Base-by-base conservation (phyloP, 192 early-diverging fungal genomes). In the Spinellus fusiger region DNA sequence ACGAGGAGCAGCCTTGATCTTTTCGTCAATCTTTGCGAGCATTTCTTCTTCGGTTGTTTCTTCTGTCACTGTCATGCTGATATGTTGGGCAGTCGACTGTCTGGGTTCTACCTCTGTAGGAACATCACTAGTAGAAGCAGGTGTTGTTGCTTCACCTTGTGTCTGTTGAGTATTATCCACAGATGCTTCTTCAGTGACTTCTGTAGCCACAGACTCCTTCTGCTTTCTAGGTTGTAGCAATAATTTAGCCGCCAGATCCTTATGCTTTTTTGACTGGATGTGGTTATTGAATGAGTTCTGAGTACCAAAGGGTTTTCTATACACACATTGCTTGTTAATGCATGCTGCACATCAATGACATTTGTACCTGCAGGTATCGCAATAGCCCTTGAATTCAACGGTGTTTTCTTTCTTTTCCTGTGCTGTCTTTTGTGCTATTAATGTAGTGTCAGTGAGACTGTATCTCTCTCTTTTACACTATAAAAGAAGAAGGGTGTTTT, bases 191-290 rank as follows among this genome's bases (percentile, higher is more conserved):
- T n/a, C n/a, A n/a, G n/a, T n/a, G n/a, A n/a, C 57, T 5, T 61
- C 35, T 8, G 2, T 23, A 5, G 12, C 0, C 1, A 15, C 26
- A 26, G 34, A 18, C 25, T 18, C 22, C 5, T 31, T 54, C 27
- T 44, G 26, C 13, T 62, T 51, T 22, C 25, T 47, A 15, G 61
- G 34, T 3, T 37, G 37, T 49, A 34, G 48, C 1, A 37, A 49
- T 31, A 55, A 59, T 51, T 80, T 82, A 7, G 73, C 72, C 62
- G 84, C 84, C 0, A 68, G 70, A 67, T 96, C 93, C 78, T 90
- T 89, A 81, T 99, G 97, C 68, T 96, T 98, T 67, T 95, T 97
- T 57, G 91, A 94, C n/a, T 72, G 74, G 31, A 94, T 52, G 73
- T 99, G 97, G 73, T 92, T 96, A 50, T 84, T 78, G 70, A 89